A percentile compares a stretch with the other conserved stretches of the same genome.
These are phyloP conservation scores for Ceratobasidium sp. DNA, from an alignment of 1,284 basidiomycete species.

Conservation along the genomic window DNA sequence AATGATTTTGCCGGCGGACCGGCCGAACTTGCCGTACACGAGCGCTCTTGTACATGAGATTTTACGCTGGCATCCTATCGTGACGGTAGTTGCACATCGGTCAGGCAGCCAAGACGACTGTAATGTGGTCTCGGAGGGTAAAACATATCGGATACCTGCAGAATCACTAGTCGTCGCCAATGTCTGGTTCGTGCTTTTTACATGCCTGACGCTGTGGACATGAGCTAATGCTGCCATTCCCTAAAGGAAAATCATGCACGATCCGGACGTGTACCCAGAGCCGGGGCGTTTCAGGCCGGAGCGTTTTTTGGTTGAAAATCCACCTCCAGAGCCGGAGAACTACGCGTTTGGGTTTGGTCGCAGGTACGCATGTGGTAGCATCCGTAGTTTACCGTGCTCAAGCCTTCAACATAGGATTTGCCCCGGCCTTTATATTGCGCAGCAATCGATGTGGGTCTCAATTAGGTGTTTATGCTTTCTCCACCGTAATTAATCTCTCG, in stretches of 20 bases:
- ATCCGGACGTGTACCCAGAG: slow-evolving; percentile 87
- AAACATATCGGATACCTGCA: slow-evolving; percentile 44
- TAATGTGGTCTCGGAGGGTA: slow-evolving; percentile 21
- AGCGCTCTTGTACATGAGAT: slow-evolving; percentile 34
- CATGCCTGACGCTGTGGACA: not conserved
- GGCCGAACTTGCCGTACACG: slow-evolving; percentile 24
- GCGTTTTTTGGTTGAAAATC: slow-evolving; percentile 88
- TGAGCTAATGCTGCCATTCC: too few species aligned
- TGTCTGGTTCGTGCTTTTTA: slow-evolving; percentile 16
- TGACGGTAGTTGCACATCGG: slow-evolving; percentile 14
- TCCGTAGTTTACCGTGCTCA: not conserved
- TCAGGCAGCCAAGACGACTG: slow-evolving; percentile 18
- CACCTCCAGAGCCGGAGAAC: slow-evolving; percentile 50
- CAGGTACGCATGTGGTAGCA: not conserved
- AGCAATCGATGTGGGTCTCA: not conserved
- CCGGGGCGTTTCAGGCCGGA: slow-evolving; percentile 89
- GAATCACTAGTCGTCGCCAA: slow-evolving; percentile 26
- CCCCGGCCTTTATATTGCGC: not conserved
- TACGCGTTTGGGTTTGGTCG: not conserved
- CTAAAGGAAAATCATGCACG: slow-evolving; percentile 68
- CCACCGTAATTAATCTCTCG: too few species aligned
- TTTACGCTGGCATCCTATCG: slow-evolving; percentile 36
- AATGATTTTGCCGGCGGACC: slow-evolving; percentile 21
- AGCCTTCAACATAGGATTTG: not conserved
- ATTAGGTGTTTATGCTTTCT: not conserved